A percentile compares a stretch with the other conserved stretches of the same genome.
These are phyloP conservation scores for Candida parachauliodes DNA, from an alignment of 805 yeast genomes.

Conservation along the genomic window DNA sequence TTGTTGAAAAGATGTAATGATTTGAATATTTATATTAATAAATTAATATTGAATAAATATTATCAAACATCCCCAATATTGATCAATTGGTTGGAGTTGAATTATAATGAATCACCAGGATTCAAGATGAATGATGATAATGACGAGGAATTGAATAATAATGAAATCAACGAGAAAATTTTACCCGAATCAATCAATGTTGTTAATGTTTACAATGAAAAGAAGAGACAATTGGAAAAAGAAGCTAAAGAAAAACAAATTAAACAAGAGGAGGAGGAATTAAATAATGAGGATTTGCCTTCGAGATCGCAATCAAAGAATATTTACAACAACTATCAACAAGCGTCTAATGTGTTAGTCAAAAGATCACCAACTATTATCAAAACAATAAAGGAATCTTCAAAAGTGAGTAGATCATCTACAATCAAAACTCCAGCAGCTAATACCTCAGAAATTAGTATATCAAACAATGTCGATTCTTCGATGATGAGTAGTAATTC, in stretches of 20 bases:
- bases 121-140: slow-evolving; percentile 16
- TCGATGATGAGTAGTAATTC: background rate
- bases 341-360: slow-evolving; percentile 10
- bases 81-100: slow-evolving; percentile 26
- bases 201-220: slow-evolving; percentile 16
- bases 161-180: slow-evolving; percentile 17
- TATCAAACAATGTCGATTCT: background rate
- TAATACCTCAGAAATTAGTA: background rate
- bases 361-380: background rate
- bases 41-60: slow-evolving; percentile 18
- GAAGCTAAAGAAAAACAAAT: slow-evolving; percentile 6
- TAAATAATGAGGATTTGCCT: slow-evolving; percentile 12
- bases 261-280: slow-evolving; percentile 3
- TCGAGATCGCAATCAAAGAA: slow-evolving; percentile 24
- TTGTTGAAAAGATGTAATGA: slow-evolving; percentile 23
- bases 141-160: slow-evolving; percentile 12
- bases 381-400: background rate
- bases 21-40: slow-evolving; percentile 25
- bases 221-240: slow-evolving; percentile 8
- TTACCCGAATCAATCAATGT: slow-evolving; percentile 19
- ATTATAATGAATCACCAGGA: slow-evolving; percentile 28
- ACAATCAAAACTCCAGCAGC: background rate
- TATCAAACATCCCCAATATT: slow-evolving; percentile 25
- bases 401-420: background rate
- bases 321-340: slow-evolving; percentile 32